A percentile compares a stretch with the other conserved stretches of the same genome.
Evolutionary conservation across 2,329 filamentous ascomycete species (phyloP).

Genomic region (Epichloe typhina): DNA sequence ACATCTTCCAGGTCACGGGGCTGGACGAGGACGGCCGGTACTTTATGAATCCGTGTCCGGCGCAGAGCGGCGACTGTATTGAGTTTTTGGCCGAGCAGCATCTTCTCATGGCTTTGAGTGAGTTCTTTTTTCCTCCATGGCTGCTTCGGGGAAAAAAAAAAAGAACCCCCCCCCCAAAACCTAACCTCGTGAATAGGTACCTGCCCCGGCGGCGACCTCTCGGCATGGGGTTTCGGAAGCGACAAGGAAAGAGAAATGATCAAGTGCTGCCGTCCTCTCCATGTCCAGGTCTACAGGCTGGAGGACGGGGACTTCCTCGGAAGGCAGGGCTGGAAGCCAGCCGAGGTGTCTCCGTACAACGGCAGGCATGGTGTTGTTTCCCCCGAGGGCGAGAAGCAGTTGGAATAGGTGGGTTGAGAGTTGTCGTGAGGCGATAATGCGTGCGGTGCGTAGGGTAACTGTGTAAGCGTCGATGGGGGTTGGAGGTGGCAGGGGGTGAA

Average conservation of each 20-base stretch:
- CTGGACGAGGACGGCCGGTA: slow-evolving; percentile 59
- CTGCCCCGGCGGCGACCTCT: slow-evolving; percentile 71
- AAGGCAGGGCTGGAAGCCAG: slow-evolving; percentile 46
- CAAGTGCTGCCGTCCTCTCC: slow-evolving; percentile 58
- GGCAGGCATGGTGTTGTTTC: slow-evolving; percentile 46
- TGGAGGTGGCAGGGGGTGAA: no score
- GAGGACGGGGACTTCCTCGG: slow-evolving; percentile 37
- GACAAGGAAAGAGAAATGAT: slow-evolving; percentile 55
- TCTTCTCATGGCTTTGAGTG: slow-evolving; percentile 47
- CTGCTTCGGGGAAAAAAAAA: not conserved
- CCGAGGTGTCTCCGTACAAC: slow-evolving; percentile 45
- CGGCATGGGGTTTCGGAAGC: slow-evolving; percentile 66
- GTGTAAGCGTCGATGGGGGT: no score
- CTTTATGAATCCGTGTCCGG: slow-evolving; percentile 57
- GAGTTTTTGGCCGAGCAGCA: slow-evolving; percentile 75
- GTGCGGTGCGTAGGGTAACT: no score
- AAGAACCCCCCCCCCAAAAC: no score
- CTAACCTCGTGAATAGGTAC: slow-evolving; percentile 33
- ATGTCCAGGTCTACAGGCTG: slow-evolving; percentile 59
- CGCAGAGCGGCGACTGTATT: slow-evolving; percentile 43
- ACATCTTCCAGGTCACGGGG: slow-evolving; percentile 76
- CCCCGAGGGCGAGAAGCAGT: slow-evolving; percentile 12
- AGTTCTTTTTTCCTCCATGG: slow-evolving; percentile 8
- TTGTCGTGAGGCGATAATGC: no score
- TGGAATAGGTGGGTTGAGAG: no score